Conservation (phyloP, 495 filamentous ascomycete genomes). For the Hypoxylon cercidicola region DNA sequence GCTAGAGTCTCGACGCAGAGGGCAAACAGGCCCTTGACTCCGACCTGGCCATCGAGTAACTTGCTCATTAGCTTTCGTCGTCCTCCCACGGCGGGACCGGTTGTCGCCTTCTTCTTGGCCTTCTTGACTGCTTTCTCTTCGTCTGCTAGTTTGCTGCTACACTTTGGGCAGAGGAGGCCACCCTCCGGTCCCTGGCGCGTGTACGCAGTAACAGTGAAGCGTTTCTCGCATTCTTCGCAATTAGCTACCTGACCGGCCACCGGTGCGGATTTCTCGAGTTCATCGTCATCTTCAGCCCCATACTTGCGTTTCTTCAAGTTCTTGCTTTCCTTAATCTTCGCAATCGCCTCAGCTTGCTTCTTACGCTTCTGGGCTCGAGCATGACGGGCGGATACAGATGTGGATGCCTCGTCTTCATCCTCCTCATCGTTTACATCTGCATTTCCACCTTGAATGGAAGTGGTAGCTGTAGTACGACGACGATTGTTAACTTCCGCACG, state of each 20-base stretch:
- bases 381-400: slow-evolving; percentile 41
- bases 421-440: slow-evolving; percentile 37
- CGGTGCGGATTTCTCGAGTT: slow-evolving; percentile 63
- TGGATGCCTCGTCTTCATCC: background rate
- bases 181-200: slow-evolving; percentile 82
- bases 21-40: slow-evolving; percentile 77
- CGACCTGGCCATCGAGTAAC: slow-evolving; percentile 77
- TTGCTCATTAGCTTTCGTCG: slow-evolving; percentile 81
- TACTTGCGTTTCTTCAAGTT: slow-evolving; percentile 70
- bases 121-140: slow-evolving; percentile 73
- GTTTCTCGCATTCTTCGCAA: slow-evolving; percentile 84
- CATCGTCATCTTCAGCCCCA: slow-evolving; percentile 42
- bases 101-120: slow-evolving; percentile 51
- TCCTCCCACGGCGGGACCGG: slow-evolving; percentile 52
- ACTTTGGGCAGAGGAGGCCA: slow-evolving; percentile 84
- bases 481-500: slow-evolving; percentile 65
- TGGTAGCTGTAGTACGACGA: slow-evolving; percentile 49
- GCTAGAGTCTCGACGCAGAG: slow-evolving; percentile 88
- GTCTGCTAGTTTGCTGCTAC: slow-evolving; percentile 78
- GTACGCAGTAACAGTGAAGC: slow-evolving; percentile 95
- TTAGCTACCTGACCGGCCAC: slow-evolving; percentile 88
- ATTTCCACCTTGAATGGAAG: slow-evolving; percentile 4
- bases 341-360: slow-evolving; percentile 70
- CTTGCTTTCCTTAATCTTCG: slow-evolving; percentile 83
- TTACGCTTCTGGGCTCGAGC: slow-evolving; percentile 55